These are phyloP conservation scores for Hericium rajendrae DNA, from an alignment of 768 basidiomycete species.

Conservation along the genomic window DNA sequence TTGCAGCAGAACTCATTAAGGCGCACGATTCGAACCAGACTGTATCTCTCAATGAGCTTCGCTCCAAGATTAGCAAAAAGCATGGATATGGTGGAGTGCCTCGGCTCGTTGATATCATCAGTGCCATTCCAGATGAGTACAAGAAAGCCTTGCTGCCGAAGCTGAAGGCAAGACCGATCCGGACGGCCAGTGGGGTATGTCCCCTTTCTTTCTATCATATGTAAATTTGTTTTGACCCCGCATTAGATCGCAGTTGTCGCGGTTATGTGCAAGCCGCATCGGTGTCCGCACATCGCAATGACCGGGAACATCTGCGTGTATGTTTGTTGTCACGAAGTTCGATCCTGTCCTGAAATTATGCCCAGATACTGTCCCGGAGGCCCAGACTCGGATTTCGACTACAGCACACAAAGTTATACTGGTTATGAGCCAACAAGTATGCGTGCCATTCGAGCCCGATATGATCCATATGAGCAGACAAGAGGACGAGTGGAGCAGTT, in stretches of 20 bases:
- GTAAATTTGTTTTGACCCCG: not conserved
- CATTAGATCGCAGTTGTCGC: conserved; percentile 92
- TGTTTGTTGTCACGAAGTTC: conserved; percentile 19
- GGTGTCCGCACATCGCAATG: conserved; percentile 99
- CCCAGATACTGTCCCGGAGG: conserved; percentile 93
- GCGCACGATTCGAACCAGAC: conserved; percentile 70
- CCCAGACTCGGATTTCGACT: conserved; percentile 98
- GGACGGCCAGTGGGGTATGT: conserved; percentile 92
- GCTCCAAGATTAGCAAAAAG: conserved; percentile 85
- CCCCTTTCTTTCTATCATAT: not conserved
- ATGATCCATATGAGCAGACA: conserved; percentile 97
- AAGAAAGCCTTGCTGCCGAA: conserved; percentile 86
- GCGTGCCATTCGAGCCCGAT: conserved; percentile 94
- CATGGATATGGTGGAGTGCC: conserved; percentile 81
- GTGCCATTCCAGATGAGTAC: conserved; percentile 96
- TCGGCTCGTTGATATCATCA: conserved; percentile 93
- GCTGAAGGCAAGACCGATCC: conserved; percentile 85
- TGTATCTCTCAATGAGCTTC: conserved; percentile 82
- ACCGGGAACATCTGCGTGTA: conserved; percentile 99
- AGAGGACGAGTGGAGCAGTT: conserved; percentile 92
- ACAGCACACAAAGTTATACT: conserved; percentile 94
- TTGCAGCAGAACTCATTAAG: conserved; percentile 88
- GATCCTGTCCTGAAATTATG: not conserved
- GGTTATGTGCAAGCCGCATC: conserved; percentile 99
- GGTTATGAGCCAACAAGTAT: conserved; percentile 97